Base-by-base conservation (phyloP, 2,329 filamentous ascomycete species). In the Clarireedia hainanense region DNA sequence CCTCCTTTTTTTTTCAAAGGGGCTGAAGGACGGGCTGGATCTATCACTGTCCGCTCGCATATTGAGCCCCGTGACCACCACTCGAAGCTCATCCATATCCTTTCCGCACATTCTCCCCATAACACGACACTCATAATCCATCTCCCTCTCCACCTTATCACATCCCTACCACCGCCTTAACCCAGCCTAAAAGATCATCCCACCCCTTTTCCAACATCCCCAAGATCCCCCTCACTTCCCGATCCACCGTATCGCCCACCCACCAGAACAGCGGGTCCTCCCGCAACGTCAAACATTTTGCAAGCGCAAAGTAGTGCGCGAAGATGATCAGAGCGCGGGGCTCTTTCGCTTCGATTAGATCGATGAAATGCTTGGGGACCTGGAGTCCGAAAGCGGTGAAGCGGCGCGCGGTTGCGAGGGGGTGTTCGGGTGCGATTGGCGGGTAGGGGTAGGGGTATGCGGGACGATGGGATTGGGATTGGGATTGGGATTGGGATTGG, bases 251-350 rank as follows among this genome's bases (percentile, higher is more conserved):
- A 14, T 45, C 15, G 6, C 52, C 52, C 26, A 55, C 14, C 52
- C 52, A 55, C 52, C 52, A 55, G 37, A 54, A 55, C 6, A 40
- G 23, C 39, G 4, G 30, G 15, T 17, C 47, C 23, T 6, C 37
- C 36, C 20, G 43, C 24, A 7, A 24, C 52, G 15, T 30, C 27
- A 55, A 45, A 43, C 27, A 50, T 17, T 40, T 55, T 6, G 67
- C 63, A 14, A 70, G 52, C 1, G 68, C 66, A 50, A 70, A 60
- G 63, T 64, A 70, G 50, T 69, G 66, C 2, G 68, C 65, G 36
- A 63, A 57, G 7, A 63, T 59, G 10, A 60, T 53, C 6, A 63
- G 43, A 5, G 61, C 61, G n/a, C 61, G 49, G 9, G 58, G 58
- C 6, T 57, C 47, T 36, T 43, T 34, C 47, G 49, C 56, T n/a